Conservation (phyloP, 768 basidiomycete genomes). For the Collybiopsis confluens region DNA sequence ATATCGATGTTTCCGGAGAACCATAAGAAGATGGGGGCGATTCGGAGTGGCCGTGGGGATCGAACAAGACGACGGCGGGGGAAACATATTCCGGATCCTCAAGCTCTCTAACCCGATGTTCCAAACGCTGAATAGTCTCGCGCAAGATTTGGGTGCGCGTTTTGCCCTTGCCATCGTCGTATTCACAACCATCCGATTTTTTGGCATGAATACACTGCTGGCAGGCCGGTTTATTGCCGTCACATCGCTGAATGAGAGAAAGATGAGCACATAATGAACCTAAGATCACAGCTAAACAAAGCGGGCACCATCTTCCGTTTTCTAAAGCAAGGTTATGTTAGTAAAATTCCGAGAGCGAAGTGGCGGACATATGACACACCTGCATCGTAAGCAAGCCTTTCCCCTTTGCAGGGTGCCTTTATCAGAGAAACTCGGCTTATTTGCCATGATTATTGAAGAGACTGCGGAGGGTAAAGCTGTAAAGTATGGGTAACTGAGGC, state of each 20-base stretch:
- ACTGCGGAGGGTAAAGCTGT: constrained; percentile 7
- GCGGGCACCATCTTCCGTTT: constrained; percentile 64
- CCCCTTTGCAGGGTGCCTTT: constrained; percentile 56
- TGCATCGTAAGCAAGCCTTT: constrained; percentile 71
- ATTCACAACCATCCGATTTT: constrained; percentile 71
- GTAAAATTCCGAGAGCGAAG: not conserved
- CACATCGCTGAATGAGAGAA: constrained; percentile 55
- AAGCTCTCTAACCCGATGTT: constrained; percentile 67
- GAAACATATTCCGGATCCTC: constrained; percentile 72
- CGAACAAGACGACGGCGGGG: constrained; percentile 64
- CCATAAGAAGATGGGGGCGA: constrained; percentile 51
- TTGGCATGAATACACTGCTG: constrained; percentile 77
- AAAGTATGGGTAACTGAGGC: not conserved
- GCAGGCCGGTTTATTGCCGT: constrained; percentile 72
- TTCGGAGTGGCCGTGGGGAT: constrained; percentile 56
- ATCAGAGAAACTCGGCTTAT: constrained; percentile 34
- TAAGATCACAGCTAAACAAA: not conserved
- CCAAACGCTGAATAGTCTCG: constrained; percentile 71
- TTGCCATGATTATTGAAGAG: constrained; percentile 35
- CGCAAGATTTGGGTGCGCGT: constrained; percentile 76
- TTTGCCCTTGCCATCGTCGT: constrained; percentile 83
- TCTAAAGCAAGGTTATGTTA: constrained; percentile 28
- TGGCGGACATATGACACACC: constrained; percentile 33
- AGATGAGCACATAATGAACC: constrained; percentile 9
- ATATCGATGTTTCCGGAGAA: constrained; percentile 48